Base-by-base conservation (phyloP, 768 basidiomycete genomes). In the Dentipellis fragilis region DNA sequence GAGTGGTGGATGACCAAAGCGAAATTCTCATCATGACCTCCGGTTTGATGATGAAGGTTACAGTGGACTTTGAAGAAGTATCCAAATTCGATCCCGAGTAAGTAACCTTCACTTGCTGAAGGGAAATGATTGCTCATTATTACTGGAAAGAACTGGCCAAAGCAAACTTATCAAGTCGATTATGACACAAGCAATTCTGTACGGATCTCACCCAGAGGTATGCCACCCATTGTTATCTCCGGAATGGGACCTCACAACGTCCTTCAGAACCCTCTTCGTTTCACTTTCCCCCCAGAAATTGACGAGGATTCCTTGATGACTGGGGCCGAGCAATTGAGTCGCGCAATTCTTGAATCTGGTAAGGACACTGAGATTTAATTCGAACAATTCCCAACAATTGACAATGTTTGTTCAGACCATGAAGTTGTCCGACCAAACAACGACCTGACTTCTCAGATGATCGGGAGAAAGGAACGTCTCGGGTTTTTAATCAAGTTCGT, bases 401-500 rank as follows among this genome's bases (percentile, higher is more conserved):
- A 17, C 35, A 37, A 35, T 29, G 11, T 36, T 23, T 12, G 42
- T 38, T 21, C 66, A 86, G 82, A 92, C 72, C 60, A 75, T 23
- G 75, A 84, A 68, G 75, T 89, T 59, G 83, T 93, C 50, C 71
- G 80, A 40, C 75, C 80, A 9, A 87, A 87, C 58, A 86, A 89
- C 62, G 93, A 96, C 66, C 72, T 95, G 42, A 82, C 82, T 14
- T 76, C 83, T 1, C 93, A 94, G 65, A 69, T 97, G 59, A 77
- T 76, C 4, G 82, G 81, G 40, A 80, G 90, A 29, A 85, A 85
- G 64, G 83, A 86, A 54, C 74, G 89, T 38, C 71, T 94, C 29
- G 83, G 81, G 54, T 91, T 89, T 77, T 75, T 97, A n/a, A 89
- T 95, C 61, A 78, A 77, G 22, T 95, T 93, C 66, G 88, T 96